Base-by-base conservation (phyloP, 2,329 filamentous ascomycete species). In the Epichloe typhina region DNA sequence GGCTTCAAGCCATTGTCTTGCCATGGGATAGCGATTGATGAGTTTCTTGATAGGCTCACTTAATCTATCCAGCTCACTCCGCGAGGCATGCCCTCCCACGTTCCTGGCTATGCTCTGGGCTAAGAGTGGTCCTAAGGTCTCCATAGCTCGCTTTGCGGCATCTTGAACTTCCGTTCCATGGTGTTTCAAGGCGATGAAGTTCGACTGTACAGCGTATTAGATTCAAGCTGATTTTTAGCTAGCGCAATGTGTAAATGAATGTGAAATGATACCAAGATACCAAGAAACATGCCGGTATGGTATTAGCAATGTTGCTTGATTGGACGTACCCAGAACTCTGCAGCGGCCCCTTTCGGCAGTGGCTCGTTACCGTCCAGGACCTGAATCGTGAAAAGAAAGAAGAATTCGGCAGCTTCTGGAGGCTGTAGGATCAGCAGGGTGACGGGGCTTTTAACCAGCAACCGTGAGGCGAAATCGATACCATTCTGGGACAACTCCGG, bases 401-500 rank as follows among this genome's bases (percentile, higher is more conserved):
- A 76, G 57, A 75, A 79, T 52, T 84, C 80, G 1, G 84, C 71
- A 11, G 75, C 71, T 1, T 76, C 72, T 11, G 73, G 64, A 4
- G 79, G 72, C 48, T 82, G 75, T 8, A 79, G 66, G 5, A 65
- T 68, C 46, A 88, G 73, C 4, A 91, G 67, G 7, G 84, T 72
- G n/a, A 72, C 68, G 0, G 82, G 72, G 51, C 82, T 76, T 50
- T 77, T 79, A 9, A 72, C 72, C 53, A 87, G 68, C 48, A 88
- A 70, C 26, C 79, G 78, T 50, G 79, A 77, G 8, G 84, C 70
- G 52, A 91, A 82, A 50, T 89, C 84, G 46, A 91, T 83, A 47
- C 82, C 82, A 52, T 82, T 81, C 55, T 90, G 83, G 1, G 86
- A 73, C 11, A 91, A 72, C 55, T 89, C 86, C 0, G 86, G 73